Base-by-base conservation (phyloP, 2,329 filamentous ascomycete genomes). In the Sporothrix sp. region DNA sequence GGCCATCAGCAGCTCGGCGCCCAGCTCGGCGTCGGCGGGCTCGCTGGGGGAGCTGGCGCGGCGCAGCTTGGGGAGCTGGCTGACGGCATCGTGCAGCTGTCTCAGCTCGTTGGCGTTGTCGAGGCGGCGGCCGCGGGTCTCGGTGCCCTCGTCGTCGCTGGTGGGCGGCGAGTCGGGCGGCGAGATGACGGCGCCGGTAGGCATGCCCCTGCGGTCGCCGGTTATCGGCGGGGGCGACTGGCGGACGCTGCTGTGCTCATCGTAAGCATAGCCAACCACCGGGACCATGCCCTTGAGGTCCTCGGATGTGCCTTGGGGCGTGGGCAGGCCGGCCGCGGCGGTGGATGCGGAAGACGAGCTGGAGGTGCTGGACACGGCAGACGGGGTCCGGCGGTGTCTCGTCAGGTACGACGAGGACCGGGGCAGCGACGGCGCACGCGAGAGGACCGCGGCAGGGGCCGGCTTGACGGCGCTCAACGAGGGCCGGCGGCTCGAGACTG, bases 161-260 rank as follows among this genome's bases (percentile, higher is more conserved):
- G 84, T 85, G 35, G 79, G 77, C 7, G 78, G 76, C 30, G 90
- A 95, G 61, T 96, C 91, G 9, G 91, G 91, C 32, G 91, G 91
- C 0, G 91, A 96, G 53, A 95, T 86, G 59, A 95, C 80, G 56
- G 87, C 89, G 54, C 87, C 88, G 55, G 81, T 79, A 37, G 89
- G 88, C 66, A 95, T 93, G 56, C 79, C 71, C 53, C 80, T 51
- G 37, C 48, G 66, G 23, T 72, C 76, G 68, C 87, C 81, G 56
- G 82, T 87, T 56, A 88, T 68, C 16, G 88, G 87, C n/a, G 87
- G 84, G 14, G 88, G 87, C 43, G 89, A 94, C 65, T 90, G 86
- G 60, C 87, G 81, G 55, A 94, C 71, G 67, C 81, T 87, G 36
- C 47, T 51, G 28, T 47, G 35, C 3, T 40, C 42, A 39, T 54